Conservation (phyloP, 768 basidiomycete genomes). For the Mycena alexandri region DNA sequence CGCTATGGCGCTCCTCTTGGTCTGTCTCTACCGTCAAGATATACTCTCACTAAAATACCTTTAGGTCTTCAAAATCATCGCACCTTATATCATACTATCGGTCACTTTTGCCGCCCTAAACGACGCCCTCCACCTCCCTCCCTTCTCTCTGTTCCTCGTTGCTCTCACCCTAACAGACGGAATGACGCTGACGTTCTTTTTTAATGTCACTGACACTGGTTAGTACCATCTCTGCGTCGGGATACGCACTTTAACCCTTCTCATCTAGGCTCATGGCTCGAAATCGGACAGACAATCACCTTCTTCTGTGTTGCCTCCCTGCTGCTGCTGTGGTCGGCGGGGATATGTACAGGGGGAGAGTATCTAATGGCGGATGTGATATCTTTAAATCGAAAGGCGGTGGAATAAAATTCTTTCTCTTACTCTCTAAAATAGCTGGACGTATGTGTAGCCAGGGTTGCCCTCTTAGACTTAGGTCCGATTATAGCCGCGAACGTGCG, state of each 20-base stretch:
- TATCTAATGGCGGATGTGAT: constrained; percentile 68
- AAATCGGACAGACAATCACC: constrained; percentile 90
- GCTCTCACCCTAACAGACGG: constrained; percentile 82
- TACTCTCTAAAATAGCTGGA: neutral
- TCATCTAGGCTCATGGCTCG: constrained; percentile 81
- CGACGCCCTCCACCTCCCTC: constrained; percentile 73
- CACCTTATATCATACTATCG: constrained; percentile 84
- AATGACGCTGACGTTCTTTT: constrained; percentile 89
- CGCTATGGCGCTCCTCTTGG: constrained; percentile 81
- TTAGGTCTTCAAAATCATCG: constrained; percentile 86
- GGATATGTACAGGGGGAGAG: constrained; percentile 80
- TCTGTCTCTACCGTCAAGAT: constrained; percentile 45
- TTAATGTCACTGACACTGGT: constrained; percentile 86
- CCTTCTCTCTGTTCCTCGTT: constrained; percentile 85
- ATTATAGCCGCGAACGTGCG: neutral
- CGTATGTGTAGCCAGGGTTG: no score
- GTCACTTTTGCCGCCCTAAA: constrained; percentile 78
- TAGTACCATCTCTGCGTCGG: constrained; percentile 28
- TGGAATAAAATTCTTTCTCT: constrained; percentile 9
- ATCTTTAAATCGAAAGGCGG: constrained; percentile 15
- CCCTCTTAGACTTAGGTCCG: no score
- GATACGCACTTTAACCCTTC: constrained; percentile 4
- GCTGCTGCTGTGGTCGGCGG: constrained; percentile 83
- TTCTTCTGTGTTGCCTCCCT: constrained; percentile 90
- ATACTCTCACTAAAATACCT: constrained; percentile 9